phyloP scores from a whole-genome alignment of 2,329 filamentous ascomycete species.

The Aspergillus sp. region DNA sequence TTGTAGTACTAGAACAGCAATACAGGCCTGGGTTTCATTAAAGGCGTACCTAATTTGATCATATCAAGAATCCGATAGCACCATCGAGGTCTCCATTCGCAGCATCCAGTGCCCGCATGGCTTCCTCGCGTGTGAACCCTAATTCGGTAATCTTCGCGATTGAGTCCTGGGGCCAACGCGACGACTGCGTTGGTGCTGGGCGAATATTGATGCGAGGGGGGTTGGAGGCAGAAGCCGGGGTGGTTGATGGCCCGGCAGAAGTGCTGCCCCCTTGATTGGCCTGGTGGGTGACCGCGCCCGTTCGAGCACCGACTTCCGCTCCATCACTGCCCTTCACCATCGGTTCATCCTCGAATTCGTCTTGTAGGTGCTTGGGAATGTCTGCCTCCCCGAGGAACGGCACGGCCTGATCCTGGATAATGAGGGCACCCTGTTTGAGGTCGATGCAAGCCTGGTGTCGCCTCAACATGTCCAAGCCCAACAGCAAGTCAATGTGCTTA shows the following conservation, averaged over 20 bases:
- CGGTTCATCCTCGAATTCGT: constrained; percentile 75
- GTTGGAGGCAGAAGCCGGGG: constrained; percentile 18
- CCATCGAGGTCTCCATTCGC: constrained; percentile 83
- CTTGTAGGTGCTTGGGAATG: constrained; percentile 76
- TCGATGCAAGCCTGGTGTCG: constrained; percentile 93
- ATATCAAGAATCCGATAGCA: constrained; percentile 79
- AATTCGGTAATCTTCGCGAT: constrained; percentile 75
- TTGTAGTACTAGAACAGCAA: background rate
- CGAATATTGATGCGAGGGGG: constrained; percentile 27
- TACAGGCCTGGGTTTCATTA: background rate
- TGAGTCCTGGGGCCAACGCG: constrained; percentile 57
- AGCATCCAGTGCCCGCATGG: constrained; percentile 76
- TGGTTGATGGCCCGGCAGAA: constrained; percentile 14
- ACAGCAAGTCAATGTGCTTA: constrained; percentile 88
- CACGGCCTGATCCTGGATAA: constrained; percentile 86
- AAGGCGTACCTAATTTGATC: background rate
- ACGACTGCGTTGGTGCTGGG: constrained; percentile 25
- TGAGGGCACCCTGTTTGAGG: constrained; percentile 75
- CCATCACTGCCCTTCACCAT: constrained; percentile 81
- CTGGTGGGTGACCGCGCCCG: constrained; percentile 61
- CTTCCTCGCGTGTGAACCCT: constrained; percentile 73
- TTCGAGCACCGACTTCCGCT: constrained; percentile 80
- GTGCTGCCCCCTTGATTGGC: constrained; percentile 22
- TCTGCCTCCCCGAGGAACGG: constrained; percentile 89
- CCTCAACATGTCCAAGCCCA: constrained; percentile 96